These are phyloP conservation scores for Begonia peltatifolia DNA, from an alignment of 306 rosid species.

Conservation along the genomic window DNA sequence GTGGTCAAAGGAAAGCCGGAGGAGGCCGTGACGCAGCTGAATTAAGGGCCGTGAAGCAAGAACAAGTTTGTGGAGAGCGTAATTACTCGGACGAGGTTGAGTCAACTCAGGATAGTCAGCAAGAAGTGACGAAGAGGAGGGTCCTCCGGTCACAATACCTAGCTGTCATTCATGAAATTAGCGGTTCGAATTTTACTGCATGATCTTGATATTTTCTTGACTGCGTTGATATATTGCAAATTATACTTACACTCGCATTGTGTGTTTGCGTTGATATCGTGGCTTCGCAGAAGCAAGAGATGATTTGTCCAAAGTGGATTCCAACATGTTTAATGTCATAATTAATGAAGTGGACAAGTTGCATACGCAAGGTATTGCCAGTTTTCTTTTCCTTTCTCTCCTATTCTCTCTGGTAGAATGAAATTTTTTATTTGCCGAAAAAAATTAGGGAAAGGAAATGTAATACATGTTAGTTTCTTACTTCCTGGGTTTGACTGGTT, in stretches of 20 bases:
- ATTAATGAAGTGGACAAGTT: constrained; percentile 38
- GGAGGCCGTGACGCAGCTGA: not conserved
- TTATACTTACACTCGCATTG: too few relatives aligned
- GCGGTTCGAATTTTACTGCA: constrained; percentile 18
- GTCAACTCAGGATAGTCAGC: constrained; percentile 10
- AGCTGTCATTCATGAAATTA: constrained; percentile 36
- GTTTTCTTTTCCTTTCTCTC: not conserved
- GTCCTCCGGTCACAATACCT: constrained; percentile 50
- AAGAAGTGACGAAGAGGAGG: constrained; percentile 36
- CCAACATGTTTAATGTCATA: constrained; percentile 32
- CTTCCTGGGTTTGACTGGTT: too few relatives aligned
- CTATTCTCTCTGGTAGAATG: not conserved
- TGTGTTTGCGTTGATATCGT: not conserved
- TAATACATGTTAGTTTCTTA: too few relatives aligned
- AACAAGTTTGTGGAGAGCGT: constrained; percentile 11
- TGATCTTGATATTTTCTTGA: not conserved
- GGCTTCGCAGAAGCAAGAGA: constrained; percentile 42
- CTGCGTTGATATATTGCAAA: too few relatives aligned
- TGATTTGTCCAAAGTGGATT: constrained; percentile 30
- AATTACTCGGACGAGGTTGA: constrained; percentile 9
- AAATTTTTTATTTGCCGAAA: too few relatives aligned
- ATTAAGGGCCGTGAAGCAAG: constrained; percentile 28
- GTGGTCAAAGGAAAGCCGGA: not conserved
- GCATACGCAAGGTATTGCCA: constrained; percentile 38
- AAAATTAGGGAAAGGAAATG: too few relatives aligned